Evolutionary conservation across 73 alveolate genomes (phyloP), one percentile per base, ranked within the genome.

Genomic region (Blepharisma japonicum): DNA sequence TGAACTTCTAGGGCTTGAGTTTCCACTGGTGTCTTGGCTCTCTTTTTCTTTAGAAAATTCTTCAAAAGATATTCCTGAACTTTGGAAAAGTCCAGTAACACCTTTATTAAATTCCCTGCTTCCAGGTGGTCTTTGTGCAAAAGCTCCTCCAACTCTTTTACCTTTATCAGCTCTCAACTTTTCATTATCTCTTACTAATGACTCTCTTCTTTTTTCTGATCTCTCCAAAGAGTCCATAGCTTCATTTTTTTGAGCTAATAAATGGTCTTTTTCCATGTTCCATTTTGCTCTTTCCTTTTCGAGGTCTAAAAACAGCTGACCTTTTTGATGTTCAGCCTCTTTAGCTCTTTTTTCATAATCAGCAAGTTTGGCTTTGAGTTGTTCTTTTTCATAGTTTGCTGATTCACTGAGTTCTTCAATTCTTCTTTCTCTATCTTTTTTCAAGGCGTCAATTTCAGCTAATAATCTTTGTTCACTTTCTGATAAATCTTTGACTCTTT

Each of bases 251-350:
- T 84, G 68, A 27, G 87, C 71, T 11, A 53, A 45, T 38, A 95
- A 56, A 82, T 91, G 89, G 78, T 93, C 97, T 83, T 87, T 90
- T 68, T 95, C 98, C 21, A 82, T 81, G 45, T 85, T 89, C 98
- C 98, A 93, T 81, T 92, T 93, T 11, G 99, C 98, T 85, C 94
- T 90, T 74, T 95, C 97, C 76, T 93, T 95, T 82, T 95, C 99
- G 55, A 80, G 83, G 71, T 93, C 97, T 53, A 91, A 80, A 38
- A 91, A 70, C 55, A 89, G 66, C 6, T 80, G 86, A 46, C 96
- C 91, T 68, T 92, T 85, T 81, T 92, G 92, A 20, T 84, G 82
- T 84, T 93, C 97, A 8, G 86, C 91, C 11, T 85, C 92, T 76
- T 89, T 88, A 77, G 85, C 86, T 80, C 89, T 95, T 55, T 79